phyloP scores from a whole-genome alignment of 1,284 basidiomycete genomes.

The Tylopilus orsonianus region DNA sequence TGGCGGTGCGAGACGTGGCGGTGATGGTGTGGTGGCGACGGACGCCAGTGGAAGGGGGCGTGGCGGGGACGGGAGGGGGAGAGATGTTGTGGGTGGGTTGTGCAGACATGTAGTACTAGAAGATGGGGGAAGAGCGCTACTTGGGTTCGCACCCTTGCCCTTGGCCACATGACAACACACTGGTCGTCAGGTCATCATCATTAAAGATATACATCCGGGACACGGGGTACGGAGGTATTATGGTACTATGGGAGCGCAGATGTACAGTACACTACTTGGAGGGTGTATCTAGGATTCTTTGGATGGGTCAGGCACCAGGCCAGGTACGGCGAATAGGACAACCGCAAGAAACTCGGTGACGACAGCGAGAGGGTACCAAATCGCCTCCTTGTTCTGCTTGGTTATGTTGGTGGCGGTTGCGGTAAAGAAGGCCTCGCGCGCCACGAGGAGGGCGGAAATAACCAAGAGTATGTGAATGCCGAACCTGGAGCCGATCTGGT shows the following conservation, averaged over 20 bases:
- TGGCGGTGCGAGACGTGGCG: constrained; percentile 63
- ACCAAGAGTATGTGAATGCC: constrained; percentile 37
- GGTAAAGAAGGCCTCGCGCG: constrained; percentile 42
- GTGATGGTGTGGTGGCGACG: constrained; percentile 82
- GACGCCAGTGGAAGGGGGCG: constrained; percentile 49
- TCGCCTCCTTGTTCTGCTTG: constrained; percentile 42
- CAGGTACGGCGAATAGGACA: constrained; percentile 40
- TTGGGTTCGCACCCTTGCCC: constrained; percentile 26
- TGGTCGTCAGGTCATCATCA: neutral
- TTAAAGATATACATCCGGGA: neutral
- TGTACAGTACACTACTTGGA: too few species aligned
- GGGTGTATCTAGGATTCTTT: constrained; percentile 1
- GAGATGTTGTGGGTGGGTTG: constrained; percentile 30
- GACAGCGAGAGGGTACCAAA: constrained; percentile 50
- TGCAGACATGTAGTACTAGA: constrained; percentile 26
- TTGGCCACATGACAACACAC: constrained; percentile 23
- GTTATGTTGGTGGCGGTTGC: constrained; percentile 34
- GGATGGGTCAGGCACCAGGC: constrained; percentile 38
- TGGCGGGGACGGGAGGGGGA: constrained; percentile 35
- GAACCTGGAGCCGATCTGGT: constrained; percentile 31
- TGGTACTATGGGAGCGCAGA: neutral
- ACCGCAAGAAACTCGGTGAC: constrained; percentile 45
- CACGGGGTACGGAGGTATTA: constrained; percentile 1
- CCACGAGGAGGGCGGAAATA: constrained; percentile 41
- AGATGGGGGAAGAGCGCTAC: neutral